phyloP scores from a whole-genome alignment of 2,329 filamentous ascomycete species.

The Penicillium paneum region DNA sequence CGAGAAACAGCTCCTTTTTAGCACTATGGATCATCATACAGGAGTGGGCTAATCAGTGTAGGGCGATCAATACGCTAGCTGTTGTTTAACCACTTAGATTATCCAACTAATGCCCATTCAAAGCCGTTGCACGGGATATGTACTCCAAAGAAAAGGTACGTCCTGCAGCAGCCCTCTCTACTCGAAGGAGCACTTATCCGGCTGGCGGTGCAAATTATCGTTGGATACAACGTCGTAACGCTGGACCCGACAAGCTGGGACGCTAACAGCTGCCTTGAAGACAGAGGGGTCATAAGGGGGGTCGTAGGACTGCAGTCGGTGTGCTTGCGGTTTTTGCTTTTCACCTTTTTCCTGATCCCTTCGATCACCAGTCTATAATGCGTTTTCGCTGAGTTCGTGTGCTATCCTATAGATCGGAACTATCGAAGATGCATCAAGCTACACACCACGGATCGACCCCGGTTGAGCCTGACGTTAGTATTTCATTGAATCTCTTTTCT shows the following conservation, averaged over 20 bases:
- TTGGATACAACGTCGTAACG: background rate
- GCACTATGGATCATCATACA: slow-evolving; percentile 7
- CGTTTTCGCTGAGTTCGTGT: background rate
- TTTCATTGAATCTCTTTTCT: background rate
- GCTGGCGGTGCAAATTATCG: background rate
- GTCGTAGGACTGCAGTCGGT: slow-evolving; percentile 19
- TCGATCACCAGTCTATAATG: slow-evolving; percentile 1
- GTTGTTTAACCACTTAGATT: background rate
- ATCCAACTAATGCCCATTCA: background rate
- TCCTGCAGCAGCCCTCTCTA: background rate
- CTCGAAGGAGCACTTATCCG: background rate
- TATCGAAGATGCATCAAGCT: slow-evolving; percentile 8
- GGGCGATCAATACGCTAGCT: slow-evolving; percentile 2
- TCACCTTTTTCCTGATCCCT: slow-evolving; percentile 16
- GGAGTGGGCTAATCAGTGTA: slow-evolving; percentile 5
- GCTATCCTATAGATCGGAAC: background rate
- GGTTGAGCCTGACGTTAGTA: slow-evolving; percentile 30
- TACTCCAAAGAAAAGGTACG: background rate
- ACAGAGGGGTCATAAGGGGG: slow-evolving; percentile 15
- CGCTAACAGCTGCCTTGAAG: slow-evolving; percentile 16
- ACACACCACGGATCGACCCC: slow-evolving; percentile 8
- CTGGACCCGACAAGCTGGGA: slow-evolving; percentile 14
- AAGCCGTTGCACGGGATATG: slow-evolving; percentile 8
- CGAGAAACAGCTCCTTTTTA: background rate
- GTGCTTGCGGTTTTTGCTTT: slow-evolving; percentile 9